Base-by-base conservation (phyloP, 805 yeast species). In the Candida koratica region DNA sequence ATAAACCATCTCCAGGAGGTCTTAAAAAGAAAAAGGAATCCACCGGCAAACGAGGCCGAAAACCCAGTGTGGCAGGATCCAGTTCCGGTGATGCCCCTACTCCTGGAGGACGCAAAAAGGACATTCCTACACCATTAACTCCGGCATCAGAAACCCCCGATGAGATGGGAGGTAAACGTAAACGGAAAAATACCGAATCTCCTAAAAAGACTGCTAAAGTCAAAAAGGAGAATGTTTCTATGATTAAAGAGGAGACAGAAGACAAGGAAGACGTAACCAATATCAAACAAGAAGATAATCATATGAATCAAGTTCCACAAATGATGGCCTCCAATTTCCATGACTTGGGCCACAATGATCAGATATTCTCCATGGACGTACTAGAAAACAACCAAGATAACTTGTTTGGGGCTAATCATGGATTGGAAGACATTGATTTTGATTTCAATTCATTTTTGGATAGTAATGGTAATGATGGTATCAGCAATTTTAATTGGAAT, bases 401-500 rank as follows among this genome's bases (percentile, higher is more conserved):
- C 26, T 20, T 39, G 15, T 44, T 42, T 22, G 36, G 38, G 16
- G 23, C 55, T 7, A 19, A 25, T 22, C 36, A 31, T 33, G 31
- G 59, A n/a, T 51, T 64, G 24, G 71, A 64, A 29, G 72, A 66
- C 35, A 63, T 67, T 23, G 71, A 65, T 42, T 67, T 67, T 47
- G 71, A 65, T 42, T 66, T 66, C 46, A 61, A 62, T 41, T 62
- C 52, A 52, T 62, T 67, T 41, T 56, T 67, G 46, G 70, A 63
- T 32, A 58, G 62, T 3, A 51, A 48, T 32, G 63, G 55, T 39
- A 53, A 55, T 39, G 71, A 66, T 37, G 53, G 60, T 6, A 60
- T 65, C 18, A 46, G 48, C 17, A 62, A 59, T 3, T 67, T 67
- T 42, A 57, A 53, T 41, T 66, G 73, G 72, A 64, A 63, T 6